Base-by-base conservation (phyloP, 345 rosid genomes). In the Eucalyptus pauciflora region DNA sequence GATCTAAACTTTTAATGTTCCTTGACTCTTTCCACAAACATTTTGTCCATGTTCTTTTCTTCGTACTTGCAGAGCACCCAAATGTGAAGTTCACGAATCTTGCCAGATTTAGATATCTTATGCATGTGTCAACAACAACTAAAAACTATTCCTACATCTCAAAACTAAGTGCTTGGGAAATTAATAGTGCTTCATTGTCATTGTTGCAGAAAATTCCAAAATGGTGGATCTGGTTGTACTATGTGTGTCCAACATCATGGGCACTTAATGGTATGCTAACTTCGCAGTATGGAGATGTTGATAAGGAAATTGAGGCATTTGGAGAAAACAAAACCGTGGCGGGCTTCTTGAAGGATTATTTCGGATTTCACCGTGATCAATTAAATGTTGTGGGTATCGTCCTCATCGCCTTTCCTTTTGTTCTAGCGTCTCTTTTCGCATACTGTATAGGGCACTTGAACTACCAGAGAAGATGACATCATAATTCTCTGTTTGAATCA, bases 141-240 rank as follows among this genome's bases (percentile, higher is more conserved):
- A 7, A 50, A 9, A 54, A 56, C 13, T 20, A 50, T 85, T 41
- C 62, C 54, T 13, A 49, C 52, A 29, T 56, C 45, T 62, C 43
- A 16, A 15, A 17, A 10, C 8, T 31, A 7, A 7, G 45, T 27
- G 9, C 45, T 69, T 56, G 20, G n/a, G 37, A 25, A 76, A 27
- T 43, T 89, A 87, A 87, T 87, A 64, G 29, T 89, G 88, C 33
- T 56, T 8, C 88, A 67, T 33, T 69, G 6, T 71, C 46, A 71
- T 10, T 54, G 43, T 45, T 91, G 93, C 96, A 96, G 99, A 91
- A 92, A 81, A 93, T 97, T 37, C 98, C 99, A 17, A 92, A 90
- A 49, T 96, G 97, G 97, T 96, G 99, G 99, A 88, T 95, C 13
- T 97, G 98, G 98, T 45, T 94, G 64, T 96, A 95, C 88, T 96